Base-by-base conservation (phyloP, 495 filamentous ascomycete genomes). In the Hypomontagnella submonticulosa region DNA sequence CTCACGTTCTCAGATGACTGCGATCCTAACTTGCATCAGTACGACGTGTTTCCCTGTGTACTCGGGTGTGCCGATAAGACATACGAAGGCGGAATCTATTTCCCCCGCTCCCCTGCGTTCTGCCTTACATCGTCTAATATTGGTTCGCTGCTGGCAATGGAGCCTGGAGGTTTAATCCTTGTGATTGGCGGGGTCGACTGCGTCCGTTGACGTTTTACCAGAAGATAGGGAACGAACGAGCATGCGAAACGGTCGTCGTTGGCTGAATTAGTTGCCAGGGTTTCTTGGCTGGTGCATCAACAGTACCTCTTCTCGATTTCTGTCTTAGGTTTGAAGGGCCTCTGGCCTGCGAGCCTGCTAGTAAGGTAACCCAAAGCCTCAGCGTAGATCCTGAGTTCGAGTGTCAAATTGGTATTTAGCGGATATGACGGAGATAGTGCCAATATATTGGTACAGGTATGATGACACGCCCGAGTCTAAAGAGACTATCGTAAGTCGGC, bases 51-150 rank as follows among this genome's bases (percentile, higher is more conserved):
- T 34, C 63, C 63, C 11, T 32, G 37, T 37, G 63, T 60, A 0
- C 33, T 66, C 3, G 56, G 56, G n/a, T 49, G 48, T 32, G 55
- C 62, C 4, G 62, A 66, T 32, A 66, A 55, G 18, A 57, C 55
- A 2, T 60, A 59, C 33, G 53, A 58, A 48, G 40, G 23, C 1
- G 47, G 54, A 4, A 3, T 43, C 13, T 32, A 34, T 2, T 61
- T 66, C 16, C 56, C 63, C n/a, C n/a, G n/a, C n/a, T n/a, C n/a
- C n/a, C n/a, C n/a, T n/a, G n/a, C n/a, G n/a, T n/a, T n/a, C n/a
- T n/a, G 50, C 63, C 54, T 1, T 61, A 60, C 8, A 4, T 66
- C 11, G 43, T 51, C 13, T 49, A 56, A 8, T 66, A 66, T 23
- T 51, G 56, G 41, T 49, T 61, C 32, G 49, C 19, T 37, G 9